phyloP scores from a whole-genome alignment of 441 rosid genomes.

The Pelargonium fulgidum region DNA sequence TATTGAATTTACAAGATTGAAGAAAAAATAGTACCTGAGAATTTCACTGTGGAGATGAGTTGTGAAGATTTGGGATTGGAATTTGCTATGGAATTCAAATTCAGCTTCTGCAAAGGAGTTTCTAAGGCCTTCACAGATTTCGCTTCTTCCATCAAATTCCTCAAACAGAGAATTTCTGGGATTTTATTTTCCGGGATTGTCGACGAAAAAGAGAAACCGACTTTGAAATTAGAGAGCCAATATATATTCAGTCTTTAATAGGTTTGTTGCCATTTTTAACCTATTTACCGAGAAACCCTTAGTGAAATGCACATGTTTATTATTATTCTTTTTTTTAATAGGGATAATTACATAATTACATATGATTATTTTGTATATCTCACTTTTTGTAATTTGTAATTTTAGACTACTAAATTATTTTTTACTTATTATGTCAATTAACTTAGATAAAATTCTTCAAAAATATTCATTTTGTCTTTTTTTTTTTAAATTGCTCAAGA shows the following conservation, averaged over 20 bases:
- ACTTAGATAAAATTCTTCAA: no score
- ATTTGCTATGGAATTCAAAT: slow-evolving; percentile 36
- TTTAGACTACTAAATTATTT: no score
- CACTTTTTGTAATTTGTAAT: no score
- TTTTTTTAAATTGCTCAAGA: no score
- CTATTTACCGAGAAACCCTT: no score
- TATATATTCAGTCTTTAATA: not conserved
- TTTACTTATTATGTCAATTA: no score
- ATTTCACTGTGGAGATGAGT: slow-evolving; percentile 22
- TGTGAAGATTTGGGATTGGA: slow-evolving; percentile 21
- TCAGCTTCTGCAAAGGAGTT: slow-evolving; percentile 37
- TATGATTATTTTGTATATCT: no score
- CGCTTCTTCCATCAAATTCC: slow-evolving; percentile 38
- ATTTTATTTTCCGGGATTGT: not conserved
- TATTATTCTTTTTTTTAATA: no score
- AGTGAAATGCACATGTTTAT: no score
- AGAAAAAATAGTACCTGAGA: slow-evolving; percentile 27
- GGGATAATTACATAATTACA: no score
- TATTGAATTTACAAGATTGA: not conserved
- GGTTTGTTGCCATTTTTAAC: not conserved
- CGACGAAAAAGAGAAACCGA: not conserved
- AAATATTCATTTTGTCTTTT: no score
- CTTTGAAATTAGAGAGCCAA: not conserved
- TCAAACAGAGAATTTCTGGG: not conserved
- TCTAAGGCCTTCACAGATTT: slow-evolving; percentile 28